A percentile compares a stretch with the other conserved stretches of the same genome.
phyloP scores from a whole-genome alignment of 1,139 yeast species.

The Suhomyces yuchorum region DNA sequence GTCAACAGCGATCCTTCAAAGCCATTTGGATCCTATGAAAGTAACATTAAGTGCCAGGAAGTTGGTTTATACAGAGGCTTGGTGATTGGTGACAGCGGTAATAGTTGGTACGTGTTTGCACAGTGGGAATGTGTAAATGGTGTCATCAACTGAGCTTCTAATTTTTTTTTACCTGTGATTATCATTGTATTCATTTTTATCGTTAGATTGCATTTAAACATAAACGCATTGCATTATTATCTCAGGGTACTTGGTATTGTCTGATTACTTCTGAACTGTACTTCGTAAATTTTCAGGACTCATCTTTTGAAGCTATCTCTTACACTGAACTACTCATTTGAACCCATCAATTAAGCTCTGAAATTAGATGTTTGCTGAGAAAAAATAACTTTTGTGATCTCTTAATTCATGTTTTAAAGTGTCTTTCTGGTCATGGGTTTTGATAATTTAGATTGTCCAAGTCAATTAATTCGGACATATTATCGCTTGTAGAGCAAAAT shows the following conservation, averaged over 20 bases:
- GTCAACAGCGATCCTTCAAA: conserved; percentile 45
- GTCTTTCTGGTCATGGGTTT: too few relatives aligned
- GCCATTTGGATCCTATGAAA: conserved; percentile 59
- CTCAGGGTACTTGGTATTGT: not conserved
- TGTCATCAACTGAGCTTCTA: conserved; percentile 7
- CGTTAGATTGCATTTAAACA: conserved; percentile 9
- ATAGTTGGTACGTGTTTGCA: conserved; percentile 87
- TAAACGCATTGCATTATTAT: conserved; percentile 7
- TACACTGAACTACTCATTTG: too few relatives aligned
- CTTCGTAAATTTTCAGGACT: too few relatives aligned
- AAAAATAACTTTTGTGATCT: too few relatives aligned
- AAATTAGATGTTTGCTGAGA: too few relatives aligned
- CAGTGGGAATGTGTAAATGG: conserved; percentile 74
- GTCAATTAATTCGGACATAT: too few relatives aligned
- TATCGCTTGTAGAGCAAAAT: too few relatives aligned
- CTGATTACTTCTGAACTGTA: not conserved
- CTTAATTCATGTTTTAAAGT: too few relatives aligned
- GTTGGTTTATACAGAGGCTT: conserved; percentile 82
- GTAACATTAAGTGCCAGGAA: conserved; percentile 63
- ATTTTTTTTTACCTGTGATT: not conserved
- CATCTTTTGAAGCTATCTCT: too few relatives aligned
- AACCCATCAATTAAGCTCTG: too few relatives aligned
- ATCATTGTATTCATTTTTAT: conserved; percentile 4
- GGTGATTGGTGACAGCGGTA: conserved; percentile 76
- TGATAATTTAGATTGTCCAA: too few relatives aligned